Evolutionary conservation across 192 early-diverging fungal genomes (phyloP).

Genomic region (Geranomyces variabilis): DNA sequence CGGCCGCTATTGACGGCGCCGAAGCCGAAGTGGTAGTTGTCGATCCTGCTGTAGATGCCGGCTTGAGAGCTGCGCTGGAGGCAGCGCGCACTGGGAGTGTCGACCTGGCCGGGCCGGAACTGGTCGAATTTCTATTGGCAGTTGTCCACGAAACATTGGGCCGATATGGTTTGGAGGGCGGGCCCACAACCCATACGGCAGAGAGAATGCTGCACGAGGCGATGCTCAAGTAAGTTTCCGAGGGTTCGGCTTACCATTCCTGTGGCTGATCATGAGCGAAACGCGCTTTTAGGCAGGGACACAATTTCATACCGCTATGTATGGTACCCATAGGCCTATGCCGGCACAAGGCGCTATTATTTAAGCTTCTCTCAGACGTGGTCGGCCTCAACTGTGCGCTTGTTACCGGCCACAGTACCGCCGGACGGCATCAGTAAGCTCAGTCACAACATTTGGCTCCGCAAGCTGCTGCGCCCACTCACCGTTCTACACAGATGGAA

Average conservation of each 20-base stretch:
- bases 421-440: slow-evolving; percentile 54
- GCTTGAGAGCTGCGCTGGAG: slow-evolving; percentile 34
- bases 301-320: slow-evolving; percentile 54
- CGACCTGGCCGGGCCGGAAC: not conserved
- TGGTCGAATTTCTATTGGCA: slow-evolving; percentile 49
- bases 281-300: slow-evolving; percentile 57
- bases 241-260: too few species aligned
- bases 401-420: slow-evolving; percentile 54
- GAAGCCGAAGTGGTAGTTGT: slow-evolving; percentile 54
- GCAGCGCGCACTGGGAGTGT: slow-evolving; percentile 11
- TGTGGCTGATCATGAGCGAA: too few species aligned
- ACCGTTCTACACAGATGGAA: slow-evolving; percentile 44
- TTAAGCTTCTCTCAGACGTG: slow-evolving; percentile 55
- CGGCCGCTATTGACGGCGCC: slow-evolving; percentile 41
- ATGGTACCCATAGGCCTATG: slow-evolving; percentile 52
- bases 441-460: not conserved
- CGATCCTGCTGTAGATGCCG: slow-evolving; percentile 37
- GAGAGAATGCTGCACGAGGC: slow-evolving; percentile 43
- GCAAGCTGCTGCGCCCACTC: not conserved
- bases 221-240: slow-evolving; percentile 42
- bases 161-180: slow-evolving; percentile 51
- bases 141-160: slow-evolving; percentile 45
- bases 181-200: slow-evolving; percentile 45
- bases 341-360: slow-evolving; percentile 56
- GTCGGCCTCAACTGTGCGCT: slow-evolving; percentile 51